These are phyloP conservation scores for Crassisporium funariophilum DNA, from an alignment of 768 basidiomycete species.

Conservation along the genomic window DNA sequence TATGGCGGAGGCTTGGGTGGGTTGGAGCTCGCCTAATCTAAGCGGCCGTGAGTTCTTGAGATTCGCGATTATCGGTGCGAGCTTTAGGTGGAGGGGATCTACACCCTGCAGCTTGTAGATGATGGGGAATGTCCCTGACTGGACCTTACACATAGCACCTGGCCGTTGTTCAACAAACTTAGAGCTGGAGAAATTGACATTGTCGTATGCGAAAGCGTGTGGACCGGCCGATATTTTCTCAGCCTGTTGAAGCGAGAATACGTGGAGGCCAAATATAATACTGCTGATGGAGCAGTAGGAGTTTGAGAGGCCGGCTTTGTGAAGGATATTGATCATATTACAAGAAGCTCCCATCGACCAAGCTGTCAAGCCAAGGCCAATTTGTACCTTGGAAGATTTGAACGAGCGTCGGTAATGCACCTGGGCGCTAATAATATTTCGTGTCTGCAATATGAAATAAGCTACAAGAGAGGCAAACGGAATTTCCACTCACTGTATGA, in stretches of 20 bases:
- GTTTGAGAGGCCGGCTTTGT: not conserved
- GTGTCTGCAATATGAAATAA: constrained; percentile 23
- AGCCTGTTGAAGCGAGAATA: not conserved
- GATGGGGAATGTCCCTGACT: constrained; percentile 7
- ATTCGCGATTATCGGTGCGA: constrained; percentile 1
- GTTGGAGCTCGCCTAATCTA: not conserved
- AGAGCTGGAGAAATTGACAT: constrained; percentile 3
- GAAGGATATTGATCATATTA: not conserved
- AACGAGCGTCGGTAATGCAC: not conserved
- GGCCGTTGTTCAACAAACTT: constrained; percentile 1
- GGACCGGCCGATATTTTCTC: not conserved
- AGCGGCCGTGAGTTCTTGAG: not conserved
- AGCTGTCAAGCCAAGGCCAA: not conserved
- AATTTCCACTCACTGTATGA: constrained; percentile 6
- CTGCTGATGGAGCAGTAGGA: not conserved
- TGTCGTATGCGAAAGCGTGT: not conserved
- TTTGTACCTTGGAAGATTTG: not conserved
- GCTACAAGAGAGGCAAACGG: constrained; percentile 25
- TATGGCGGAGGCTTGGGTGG: not conserved
- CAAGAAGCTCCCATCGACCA: not conserved
- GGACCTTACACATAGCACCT: constrained; percentile 3
- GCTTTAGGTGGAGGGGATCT: not conserved
- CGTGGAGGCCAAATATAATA: not conserved
- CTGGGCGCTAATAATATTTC: not conserved
- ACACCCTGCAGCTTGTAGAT: constrained; percentile 2